Conservation (phyloP, 2,329 filamentous ascomycete genomes). For the Corynespora cassiicola region DNA sequence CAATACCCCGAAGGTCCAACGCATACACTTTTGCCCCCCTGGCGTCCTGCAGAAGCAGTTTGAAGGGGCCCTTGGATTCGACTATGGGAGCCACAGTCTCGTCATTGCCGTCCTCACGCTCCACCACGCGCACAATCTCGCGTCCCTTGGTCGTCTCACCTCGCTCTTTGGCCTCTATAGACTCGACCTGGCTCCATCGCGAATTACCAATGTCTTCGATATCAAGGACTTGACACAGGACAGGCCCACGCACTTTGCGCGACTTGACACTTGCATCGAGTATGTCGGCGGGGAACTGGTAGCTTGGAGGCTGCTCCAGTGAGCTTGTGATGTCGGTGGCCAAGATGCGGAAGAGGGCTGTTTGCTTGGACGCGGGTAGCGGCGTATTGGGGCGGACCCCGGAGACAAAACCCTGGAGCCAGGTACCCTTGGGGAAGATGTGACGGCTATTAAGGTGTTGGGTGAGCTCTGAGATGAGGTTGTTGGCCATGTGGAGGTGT, state of each 20-base stretch:
- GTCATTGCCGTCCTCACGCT: conserved; percentile 54
- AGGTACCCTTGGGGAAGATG: conserved; percentile 63
- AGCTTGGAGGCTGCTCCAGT: conserved; percentile 48
- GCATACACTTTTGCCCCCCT: conserved; percentile 70
- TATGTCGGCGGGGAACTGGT: conserved; percentile 66
- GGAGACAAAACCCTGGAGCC: conserved; percentile 69
- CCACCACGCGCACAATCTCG: conserved; percentile 78
- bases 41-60: conserved; percentile 82
- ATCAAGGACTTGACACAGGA: conserved; percentile 83
- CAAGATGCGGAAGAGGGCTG: conserved; percentile 80
- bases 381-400: conserved; percentile 64
- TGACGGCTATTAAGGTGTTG: conserved; percentile 64
- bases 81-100: conserved; percentile 27
- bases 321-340: conserved; percentile 76
- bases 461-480: conserved; percentile 47
- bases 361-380: conserved; percentile 75
- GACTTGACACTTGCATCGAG: conserved; percentile 63
- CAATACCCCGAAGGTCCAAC: conserved; percentile 73
- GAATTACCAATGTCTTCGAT: conserved; percentile 82
- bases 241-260: conserved; percentile 62
- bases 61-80: conserved; percentile 70
- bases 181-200: conserved; percentile 87
- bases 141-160: conserved; percentile 78
- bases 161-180: conserved; percentile 74
- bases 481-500: conserved; percentile 38